A percentile compares a stretch with the other conserved stretches of the same genome.
phyloP scores from a whole-genome alignment of 2,329 filamentous ascomycete genomes.

The Hypoxylon rubiginosum region DNA sequence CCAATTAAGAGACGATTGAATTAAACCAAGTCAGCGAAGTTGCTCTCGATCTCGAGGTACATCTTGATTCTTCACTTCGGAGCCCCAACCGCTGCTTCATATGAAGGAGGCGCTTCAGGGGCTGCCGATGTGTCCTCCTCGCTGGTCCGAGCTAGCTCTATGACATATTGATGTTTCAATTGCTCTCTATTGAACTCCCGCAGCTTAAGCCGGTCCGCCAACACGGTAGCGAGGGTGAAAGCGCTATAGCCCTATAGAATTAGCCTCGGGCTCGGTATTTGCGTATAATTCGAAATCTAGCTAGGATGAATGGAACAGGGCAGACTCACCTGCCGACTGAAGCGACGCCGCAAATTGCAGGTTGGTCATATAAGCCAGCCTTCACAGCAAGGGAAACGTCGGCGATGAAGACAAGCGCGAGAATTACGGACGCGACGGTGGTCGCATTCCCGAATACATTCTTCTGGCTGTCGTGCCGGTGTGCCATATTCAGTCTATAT shows the following conservation, averaged over 20 bases:
- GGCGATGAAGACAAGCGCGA: constrained; percentile 11
- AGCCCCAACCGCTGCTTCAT: constrained; percentile 14
- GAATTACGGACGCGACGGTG: constrained; percentile 9
- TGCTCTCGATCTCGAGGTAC: neutral
- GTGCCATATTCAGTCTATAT: neutral
- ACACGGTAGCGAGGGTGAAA: constrained; percentile 15
- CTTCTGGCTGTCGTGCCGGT: neutral
- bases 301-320: neutral
- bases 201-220: constrained; percentile 17
- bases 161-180: constrained; percentile 17
- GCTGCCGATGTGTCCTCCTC: constrained; percentile 2
- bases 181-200: constrained; percentile 8
- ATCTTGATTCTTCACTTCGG: neutral
- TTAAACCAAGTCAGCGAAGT: neutral
- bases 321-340: constrained; percentile 14
- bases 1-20: neutral
- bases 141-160: constrained; percentile 10
- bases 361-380: constrained; percentile 2
- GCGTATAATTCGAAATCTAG: too few relatives aligned
- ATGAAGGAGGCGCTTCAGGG: constrained; percentile 20
- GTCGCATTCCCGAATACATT: constrained; percentile 11
- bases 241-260: constrained; percentile 5
- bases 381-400: constrained; percentile 26
- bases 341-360: constrained; percentile 9
- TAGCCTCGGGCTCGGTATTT: neutral